phyloP scores from a whole-genome alignment of 75 land plant species.

The Ceratopteris richardii region DNA sequence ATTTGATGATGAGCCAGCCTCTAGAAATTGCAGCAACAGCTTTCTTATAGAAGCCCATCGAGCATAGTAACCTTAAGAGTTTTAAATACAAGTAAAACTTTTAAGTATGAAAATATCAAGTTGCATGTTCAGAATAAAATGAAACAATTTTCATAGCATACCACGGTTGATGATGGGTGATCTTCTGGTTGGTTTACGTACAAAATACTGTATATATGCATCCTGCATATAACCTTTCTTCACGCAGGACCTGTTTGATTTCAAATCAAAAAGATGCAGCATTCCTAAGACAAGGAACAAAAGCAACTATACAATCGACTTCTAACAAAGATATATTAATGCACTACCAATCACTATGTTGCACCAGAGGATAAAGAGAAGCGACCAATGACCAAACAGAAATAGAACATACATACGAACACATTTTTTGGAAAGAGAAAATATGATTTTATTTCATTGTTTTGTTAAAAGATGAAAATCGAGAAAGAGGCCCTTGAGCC shows the following conservation, averaged over 20 bases:
- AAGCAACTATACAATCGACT: too few relatives aligned
- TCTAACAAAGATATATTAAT: too few relatives aligned
- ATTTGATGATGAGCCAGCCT: conserved; percentile 14
- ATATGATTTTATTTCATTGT: too few relatives aligned
- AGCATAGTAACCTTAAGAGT: conserved; percentile 72
- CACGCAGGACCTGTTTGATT: conserved; percentile 59
- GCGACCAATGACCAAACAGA: too few relatives aligned
- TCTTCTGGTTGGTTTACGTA: conserved; percentile 61
- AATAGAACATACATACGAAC: too few relatives aligned
- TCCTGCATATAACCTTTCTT: conserved; percentile 89
- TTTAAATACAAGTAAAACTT: neutral
- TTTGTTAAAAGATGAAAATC: too few relatives aligned
- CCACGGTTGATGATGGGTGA: conserved; percentile 94
- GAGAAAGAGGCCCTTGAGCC: too few relatives aligned
- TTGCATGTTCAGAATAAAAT: neutral
- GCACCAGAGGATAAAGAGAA: too few relatives aligned
- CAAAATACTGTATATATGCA: conserved; percentile 72
- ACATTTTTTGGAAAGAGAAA: too few relatives aligned
- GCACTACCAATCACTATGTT: too few relatives aligned
- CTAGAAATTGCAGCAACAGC: conserved; percentile 74
- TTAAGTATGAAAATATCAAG: neutral
- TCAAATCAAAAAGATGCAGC: neutral
- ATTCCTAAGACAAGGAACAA: too few relatives aligned
- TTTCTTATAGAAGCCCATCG: conserved; percentile 89
- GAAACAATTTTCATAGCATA: conserved; percentile 24